Conservation (phyloP, 331 rosid species). For the Malus hybrid region DNA sequence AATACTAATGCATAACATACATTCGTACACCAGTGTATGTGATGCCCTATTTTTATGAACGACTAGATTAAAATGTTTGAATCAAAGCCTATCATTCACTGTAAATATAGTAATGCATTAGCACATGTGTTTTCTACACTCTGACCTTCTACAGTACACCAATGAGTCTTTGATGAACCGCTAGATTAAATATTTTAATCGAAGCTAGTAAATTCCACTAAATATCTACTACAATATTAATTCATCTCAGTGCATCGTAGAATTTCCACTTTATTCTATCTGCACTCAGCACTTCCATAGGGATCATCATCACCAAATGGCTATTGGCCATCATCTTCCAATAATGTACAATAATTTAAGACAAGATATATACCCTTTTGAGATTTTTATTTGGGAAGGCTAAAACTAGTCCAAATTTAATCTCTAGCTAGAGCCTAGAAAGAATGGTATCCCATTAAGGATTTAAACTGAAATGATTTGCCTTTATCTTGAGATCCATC, state of each 20-base stretch:
- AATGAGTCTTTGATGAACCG: not conserved
- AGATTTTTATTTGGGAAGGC: constrained; percentile 14
- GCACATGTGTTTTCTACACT: not conserved
- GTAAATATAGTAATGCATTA: no score
- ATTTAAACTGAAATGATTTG: constrained; percentile 4
- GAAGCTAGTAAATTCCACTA: not conserved
- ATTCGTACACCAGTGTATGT: no score
- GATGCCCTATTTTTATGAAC: no score
- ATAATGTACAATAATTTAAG: constrained; percentile 14
- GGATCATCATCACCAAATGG: not conserved
- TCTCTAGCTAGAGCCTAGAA: not conserved
- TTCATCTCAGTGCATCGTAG: not conserved
- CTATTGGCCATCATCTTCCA: not conserved
- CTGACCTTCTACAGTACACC: not conserved
- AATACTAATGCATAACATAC: no score
- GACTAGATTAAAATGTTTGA: no score
- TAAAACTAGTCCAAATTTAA: constrained; percentile 10
- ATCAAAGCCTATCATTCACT: not conserved
- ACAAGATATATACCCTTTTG: not conserved
- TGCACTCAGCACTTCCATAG: not conserved
- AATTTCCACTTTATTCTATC: not conserved
- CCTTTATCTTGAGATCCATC: not conserved
- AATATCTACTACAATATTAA: no score
- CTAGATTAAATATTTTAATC: not conserved
- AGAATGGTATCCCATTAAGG: constrained; percentile 7